These are phyloP conservation scores for Podila clonocystis DNA, from an alignment of 192 early-diverging fungal species.

Conservation along the genomic window DNA sequence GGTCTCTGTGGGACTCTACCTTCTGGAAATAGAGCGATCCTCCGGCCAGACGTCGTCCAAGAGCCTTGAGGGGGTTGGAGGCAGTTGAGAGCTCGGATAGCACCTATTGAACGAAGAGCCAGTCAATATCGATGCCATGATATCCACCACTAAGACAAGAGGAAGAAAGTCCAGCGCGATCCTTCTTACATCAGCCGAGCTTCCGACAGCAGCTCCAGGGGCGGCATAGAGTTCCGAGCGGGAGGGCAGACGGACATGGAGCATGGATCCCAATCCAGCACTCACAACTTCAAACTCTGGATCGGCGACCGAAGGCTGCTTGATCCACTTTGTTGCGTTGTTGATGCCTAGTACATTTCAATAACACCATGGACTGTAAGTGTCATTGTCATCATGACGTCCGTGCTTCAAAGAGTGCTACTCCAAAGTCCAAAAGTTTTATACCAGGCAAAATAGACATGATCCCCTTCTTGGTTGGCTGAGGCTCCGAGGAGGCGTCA, in stretches of 20 bases:
- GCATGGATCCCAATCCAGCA: conserved; percentile 54
- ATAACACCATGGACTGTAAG: neutral
- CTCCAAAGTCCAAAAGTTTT: too few species aligned
- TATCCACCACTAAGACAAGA: too few species aligned
- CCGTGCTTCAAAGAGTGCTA: too few species aligned
- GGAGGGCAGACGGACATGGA: conserved; percentile 60
- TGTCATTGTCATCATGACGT: too few species aligned
- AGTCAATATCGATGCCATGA: neutral
- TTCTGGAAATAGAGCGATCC: conserved; percentile 49
- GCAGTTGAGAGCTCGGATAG: conserved; percentile 40
- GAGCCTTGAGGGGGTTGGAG: conserved; percentile 45
- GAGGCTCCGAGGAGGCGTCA: conserved; percentile 8
- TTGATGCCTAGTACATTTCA: conserved; percentile 41
- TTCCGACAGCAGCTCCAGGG: conserved; percentile 62
- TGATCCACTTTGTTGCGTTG: conserved; percentile 51
- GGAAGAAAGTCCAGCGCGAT: neutral
- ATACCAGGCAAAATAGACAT: conserved; percentile 50
- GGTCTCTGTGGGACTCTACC: neutral
- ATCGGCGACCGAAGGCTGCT: conserved; percentile 53
- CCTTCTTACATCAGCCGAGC: conserved; percentile 55
- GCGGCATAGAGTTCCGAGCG: conserved; percentile 62
- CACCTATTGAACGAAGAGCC: conserved; percentile 14
- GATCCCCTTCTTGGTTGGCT: conserved; percentile 39
- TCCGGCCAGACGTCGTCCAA: conserved; percentile 47
- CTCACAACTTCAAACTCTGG: conserved; percentile 65